Percentiles rank a stretch among this genome's conserved stretches.
Evolutionary conservation across 139 green algal genomes (phyloP).

Genomic region (Mesotaenium endlicherianum): DNA sequence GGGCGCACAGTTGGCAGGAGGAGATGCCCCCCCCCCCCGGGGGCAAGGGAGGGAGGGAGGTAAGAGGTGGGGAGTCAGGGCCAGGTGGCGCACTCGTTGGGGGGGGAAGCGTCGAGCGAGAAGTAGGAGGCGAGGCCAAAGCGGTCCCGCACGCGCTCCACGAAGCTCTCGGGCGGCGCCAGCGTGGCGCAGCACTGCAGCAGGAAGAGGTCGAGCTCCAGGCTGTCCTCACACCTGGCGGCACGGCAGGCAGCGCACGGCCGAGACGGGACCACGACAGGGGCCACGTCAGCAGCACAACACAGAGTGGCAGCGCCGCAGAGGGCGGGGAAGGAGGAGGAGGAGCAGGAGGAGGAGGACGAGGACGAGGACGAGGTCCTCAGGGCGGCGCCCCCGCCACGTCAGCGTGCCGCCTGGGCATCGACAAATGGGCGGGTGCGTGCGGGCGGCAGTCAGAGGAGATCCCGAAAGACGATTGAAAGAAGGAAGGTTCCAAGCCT

Average conservation of each 20-base stretch:
- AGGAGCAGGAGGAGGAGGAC: not conserved
- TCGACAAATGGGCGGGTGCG: no score
- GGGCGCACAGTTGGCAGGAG: no score
- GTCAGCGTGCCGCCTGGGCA: no score
- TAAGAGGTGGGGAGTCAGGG: no score
- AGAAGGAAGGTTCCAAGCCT: no score
- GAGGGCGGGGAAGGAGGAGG: not conserved
- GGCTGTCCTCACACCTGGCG: constrained; percentile 48
- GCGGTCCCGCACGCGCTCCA: constrained; percentile 21
- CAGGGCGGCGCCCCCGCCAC: no score
- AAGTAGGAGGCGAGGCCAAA: constrained; percentile 42
- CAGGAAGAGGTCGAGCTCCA: constrained; percentile 51
- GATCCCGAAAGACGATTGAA: no score
- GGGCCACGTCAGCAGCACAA: no score
- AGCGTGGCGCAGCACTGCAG: constrained; percentile 46
- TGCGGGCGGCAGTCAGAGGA: no score
- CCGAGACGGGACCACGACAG: no score
- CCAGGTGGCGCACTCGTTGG: not conserved
- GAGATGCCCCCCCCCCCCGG: no score
- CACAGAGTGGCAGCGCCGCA: not conserved
- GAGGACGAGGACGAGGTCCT: not conserved
- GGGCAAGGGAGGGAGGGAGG: no score
- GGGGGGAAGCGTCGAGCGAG: not conserved
- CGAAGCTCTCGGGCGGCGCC: constrained; percentile 30
- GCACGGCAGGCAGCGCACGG: not conserved